Percentiles rank a stretch among this genome's conserved stretches.
Evolutionary conservation across 2,329 filamentous ascomycete species (phyloP).

Genomic region (Colletotrichum sansevieriae): DNA sequence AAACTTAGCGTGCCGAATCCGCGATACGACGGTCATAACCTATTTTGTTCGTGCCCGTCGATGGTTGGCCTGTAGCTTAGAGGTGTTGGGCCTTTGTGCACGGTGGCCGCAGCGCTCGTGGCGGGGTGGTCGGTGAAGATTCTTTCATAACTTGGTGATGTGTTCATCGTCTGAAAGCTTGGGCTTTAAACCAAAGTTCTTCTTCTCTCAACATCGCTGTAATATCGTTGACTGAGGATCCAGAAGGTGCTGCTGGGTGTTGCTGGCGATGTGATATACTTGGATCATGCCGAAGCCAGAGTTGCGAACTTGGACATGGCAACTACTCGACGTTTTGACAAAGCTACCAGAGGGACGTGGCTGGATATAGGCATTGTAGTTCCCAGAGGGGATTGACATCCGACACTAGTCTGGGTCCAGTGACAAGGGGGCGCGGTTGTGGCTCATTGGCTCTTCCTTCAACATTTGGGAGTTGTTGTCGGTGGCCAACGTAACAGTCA

Average conservation of each 20-base stretch:
- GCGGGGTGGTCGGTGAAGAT: slow-evolving; percentile 1
- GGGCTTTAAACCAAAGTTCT: not conserved
- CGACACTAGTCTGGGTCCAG: not conserved
- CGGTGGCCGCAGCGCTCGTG: not conserved
- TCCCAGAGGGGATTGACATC: no score
- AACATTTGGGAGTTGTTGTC: slow-evolving; percentile 2
- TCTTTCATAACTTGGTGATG: not conserved
- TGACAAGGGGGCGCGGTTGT: slow-evolving; percentile 29
- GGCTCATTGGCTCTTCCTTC: slow-evolving; percentile 11
- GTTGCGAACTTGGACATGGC: no score
- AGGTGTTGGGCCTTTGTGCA: slow-evolving; percentile 2
- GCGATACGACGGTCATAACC: slow-evolving; percentile 7
- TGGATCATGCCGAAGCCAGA: no score
- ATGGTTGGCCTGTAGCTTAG: not conserved
- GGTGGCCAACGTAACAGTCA: no score
- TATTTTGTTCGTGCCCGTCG: not conserved
- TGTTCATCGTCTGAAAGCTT: not conserved
- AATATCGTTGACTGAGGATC: no score
- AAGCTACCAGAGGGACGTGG: no score
- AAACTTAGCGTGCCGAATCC: slow-evolving; percentile 10
- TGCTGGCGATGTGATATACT: no score
- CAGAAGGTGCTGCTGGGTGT: no score
- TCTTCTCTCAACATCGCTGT: not conserved
- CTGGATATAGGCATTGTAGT: not conserved
- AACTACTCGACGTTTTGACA: no score